Base-by-base conservation (phyloP, 306 rosid species). In the Canavalia gladiata region DNA sequence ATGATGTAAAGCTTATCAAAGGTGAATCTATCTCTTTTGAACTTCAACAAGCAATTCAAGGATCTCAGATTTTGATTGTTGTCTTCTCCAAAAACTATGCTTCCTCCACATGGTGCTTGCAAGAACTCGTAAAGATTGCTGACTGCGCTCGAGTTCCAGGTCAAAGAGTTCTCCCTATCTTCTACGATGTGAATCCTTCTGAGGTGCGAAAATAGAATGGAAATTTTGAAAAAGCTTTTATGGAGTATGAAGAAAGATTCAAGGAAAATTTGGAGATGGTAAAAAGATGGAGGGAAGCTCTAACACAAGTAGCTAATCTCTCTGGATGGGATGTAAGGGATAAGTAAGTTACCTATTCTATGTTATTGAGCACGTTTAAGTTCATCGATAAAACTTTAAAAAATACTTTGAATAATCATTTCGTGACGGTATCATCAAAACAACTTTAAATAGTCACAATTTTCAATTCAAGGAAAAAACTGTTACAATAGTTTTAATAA, bases 31-130 rank as follows among this genome's bases (percentile, higher is more conserved):
- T 37, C 2, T 2, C 41, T 2, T 4, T 4, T 37, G 41, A 37
- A 37, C 41, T 37, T 37, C 41, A 2, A 2, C 41, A 37, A 37
- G 41, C 41, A 37, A 0, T 37, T 37, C 41, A 37, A 37, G 2
- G 3, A 4, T 37, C 41, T 37, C 41, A 4, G 41, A 4, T 37
- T 37, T 37, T 37, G 3, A 4, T 37, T 37, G 41, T 37, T 4
- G 41, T 37, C 41, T 37, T 37, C 41, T 37, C 41, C 41, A 37
- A 37, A 4, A 37, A 37, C 65, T 80, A 60, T 71, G 83, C 77
- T 31, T 42, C 72, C 2, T 82, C 86, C 0, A 64, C 71, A 0
- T 83, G 83, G 86, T 78, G 86, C 80, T 78, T 83, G 76, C 37
- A 2, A 10, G 83, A 83, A 46, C 72, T 83, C 1, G 57, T 28